Evolutionary conservation across 768 basidiomycete species (phyloP), one percentile per base, ranked within the genome.

Genomic region (Leccinum subgranulosum): DNA sequence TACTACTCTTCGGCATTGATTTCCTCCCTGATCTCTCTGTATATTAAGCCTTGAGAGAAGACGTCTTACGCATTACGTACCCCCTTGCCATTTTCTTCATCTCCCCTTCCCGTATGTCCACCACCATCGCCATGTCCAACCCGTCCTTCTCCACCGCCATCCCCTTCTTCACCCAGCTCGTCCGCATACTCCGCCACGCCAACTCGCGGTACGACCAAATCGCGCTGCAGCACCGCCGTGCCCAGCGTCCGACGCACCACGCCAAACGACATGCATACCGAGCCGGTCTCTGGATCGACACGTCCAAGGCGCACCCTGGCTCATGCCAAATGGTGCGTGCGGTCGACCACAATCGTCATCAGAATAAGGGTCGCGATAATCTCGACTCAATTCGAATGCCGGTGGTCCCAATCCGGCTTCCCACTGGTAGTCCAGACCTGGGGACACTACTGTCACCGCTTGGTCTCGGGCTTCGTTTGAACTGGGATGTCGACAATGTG

Each of bases 221-320:
- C 54, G 81, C 82, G 3, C 65, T 66, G 31, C 64, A 66, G 39
- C 65, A 74, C 25, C 81, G 82, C 50, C 61, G 60, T 23, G 57
- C 70, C 3, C 66, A 70, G 6, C 68, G 49, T 9, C 76, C 73
- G 15, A 79, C 79, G 0, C 61, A 75, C 58, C 81, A 80, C 62
- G 84, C 84, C 10, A 79, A 76, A 54, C 74, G 66, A n/a, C 79
- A 72, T 25, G 84, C 84, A 4, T 62, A 58, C 12, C 57, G 58
- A 14, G 75, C 79, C n/a, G 74, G 77, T 28, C 79, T 85, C 33
- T 61, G 57, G 6, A 70, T 86, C 49, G 74, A 81, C 68, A 75
- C 78, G 25, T 60, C 65, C 15, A 71, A 66, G 25, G 82, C 84
- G 11, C 19, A 10, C 41, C 11, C 9, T 11, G 19, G 19, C 41